These are phyloP conservation scores for Adansonia gregorii DNA, from an alignment of 441 rosid genomes.

Conservation along the genomic window DNA sequence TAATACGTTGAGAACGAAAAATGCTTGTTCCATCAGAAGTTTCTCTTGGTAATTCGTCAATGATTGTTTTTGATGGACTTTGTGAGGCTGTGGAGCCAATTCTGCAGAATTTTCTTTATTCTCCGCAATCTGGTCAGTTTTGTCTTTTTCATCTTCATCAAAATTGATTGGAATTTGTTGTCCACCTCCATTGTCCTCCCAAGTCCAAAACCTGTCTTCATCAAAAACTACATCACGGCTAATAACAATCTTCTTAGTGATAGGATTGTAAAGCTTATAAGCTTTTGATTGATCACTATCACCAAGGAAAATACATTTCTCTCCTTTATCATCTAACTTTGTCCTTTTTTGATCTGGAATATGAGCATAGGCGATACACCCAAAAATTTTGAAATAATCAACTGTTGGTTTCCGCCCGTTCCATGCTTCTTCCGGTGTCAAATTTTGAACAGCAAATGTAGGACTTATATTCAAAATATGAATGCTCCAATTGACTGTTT, in stretches of 20 bases:
- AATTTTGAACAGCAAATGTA: not conserved
- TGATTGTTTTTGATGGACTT: too few species aligned
- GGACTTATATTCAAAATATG: too few species aligned
- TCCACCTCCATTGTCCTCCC: not conserved
- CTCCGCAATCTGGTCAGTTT: too few species aligned
- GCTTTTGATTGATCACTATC: not conserved
- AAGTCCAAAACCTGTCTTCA: not conserved
- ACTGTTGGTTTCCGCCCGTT: not conserved
- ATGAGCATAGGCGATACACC: too few species aligned
- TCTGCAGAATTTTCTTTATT: too few species aligned
- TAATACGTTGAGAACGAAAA: too few species aligned
- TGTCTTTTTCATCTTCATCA: too few species aligned
- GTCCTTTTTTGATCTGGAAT: not conserved
- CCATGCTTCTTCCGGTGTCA: not conserved
- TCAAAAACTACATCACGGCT: not conserved
- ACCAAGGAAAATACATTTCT: not conserved
- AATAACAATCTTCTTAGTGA: not conserved
- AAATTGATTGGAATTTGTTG: too few species aligned
- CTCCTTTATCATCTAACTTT: not conserved
- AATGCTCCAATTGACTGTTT: not conserved
- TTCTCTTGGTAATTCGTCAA: too few species aligned
- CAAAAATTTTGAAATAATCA: too few species aligned
- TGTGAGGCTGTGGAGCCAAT: too few species aligned
- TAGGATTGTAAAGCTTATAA: not conserved
- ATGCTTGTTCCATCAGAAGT: too few species aligned